phyloP scores from a whole-genome alignment of 176 grass and related monocot genomes.

The Otatea glauca region DNA sequence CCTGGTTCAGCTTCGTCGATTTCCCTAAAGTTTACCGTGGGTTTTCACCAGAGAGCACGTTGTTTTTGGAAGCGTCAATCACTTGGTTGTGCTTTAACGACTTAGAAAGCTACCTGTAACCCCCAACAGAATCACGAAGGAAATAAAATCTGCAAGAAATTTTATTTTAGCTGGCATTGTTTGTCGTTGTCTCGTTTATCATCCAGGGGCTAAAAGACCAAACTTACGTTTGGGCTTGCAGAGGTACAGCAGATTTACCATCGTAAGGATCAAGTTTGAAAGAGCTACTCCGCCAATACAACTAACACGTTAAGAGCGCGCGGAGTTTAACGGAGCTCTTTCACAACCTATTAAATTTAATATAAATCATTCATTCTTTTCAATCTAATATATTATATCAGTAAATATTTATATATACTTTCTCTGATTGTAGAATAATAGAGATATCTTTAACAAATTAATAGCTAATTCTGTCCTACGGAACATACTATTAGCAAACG shows the following conservation, averaged over 20 bases:
- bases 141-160: background rate
- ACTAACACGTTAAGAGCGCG: background rate
- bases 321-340: no score
- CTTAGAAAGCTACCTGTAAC: background rate
- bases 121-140: background rate
- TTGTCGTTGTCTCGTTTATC: background rate
- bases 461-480: no score
- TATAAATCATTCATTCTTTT: no score
- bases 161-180: background rate
- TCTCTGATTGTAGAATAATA: no score
- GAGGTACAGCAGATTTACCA: background rate
- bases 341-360: no score
- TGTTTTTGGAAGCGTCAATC: constrained; percentile 23
- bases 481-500: no score
- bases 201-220: background rate
- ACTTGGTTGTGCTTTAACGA: background rate
- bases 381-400: no score
- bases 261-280: background rate
- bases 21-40: background rate
- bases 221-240: background rate
- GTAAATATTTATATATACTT: no score
- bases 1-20: background rate
- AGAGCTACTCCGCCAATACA: background rate
- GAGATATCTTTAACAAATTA: no score
- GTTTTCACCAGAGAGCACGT: background rate